A percentile compares a stretch with the other conserved stretches of the same genome.
Evolutionary conservation across 176 grass and related monocot species (phyloP).

Genomic region (Chrysopogon serrulatus): DNA sequence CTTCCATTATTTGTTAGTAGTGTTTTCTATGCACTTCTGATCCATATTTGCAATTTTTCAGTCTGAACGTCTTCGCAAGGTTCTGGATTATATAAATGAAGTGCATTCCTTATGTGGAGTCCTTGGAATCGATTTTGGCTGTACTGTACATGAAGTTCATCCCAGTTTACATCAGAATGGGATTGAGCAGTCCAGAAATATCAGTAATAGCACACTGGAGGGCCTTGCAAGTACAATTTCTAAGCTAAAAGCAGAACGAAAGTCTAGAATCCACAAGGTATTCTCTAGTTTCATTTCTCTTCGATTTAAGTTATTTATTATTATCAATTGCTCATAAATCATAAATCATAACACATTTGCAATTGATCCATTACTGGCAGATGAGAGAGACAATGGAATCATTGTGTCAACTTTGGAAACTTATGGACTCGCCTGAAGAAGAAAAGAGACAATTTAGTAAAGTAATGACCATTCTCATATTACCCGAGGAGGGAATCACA

Average conservation of each 20-base stretch:
- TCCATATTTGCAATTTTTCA: conserved; percentile 34
- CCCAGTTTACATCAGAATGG: conserved; percentile 85
- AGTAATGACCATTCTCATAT: conserved; percentile 57
- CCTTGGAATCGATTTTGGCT: conserved; percentile 73
- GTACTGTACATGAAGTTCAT: conserved; percentile 76
- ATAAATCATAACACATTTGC: conserved; percentile 17
- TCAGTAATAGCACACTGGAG: conserved; percentile 79
- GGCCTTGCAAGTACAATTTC: conserved; percentile 60
- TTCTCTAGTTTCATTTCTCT: conserved; percentile 15
- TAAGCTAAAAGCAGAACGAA: conserved; percentile 72
- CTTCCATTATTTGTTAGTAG: not conserved
- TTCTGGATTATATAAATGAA: conserved; percentile 81
- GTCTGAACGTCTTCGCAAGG: conserved; percentile 89
- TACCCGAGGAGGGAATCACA: conserved; percentile 64
- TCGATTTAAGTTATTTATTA: conserved; percentile 10
- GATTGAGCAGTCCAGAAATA: conserved; percentile 65
- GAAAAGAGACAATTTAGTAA: conserved; percentile 62
- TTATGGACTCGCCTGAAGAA: conserved; percentile 91
- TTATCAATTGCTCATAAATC: conserved; percentile 1
- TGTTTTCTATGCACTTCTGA: not conserved
- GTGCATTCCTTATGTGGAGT: conserved; percentile 85
- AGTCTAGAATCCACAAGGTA: conserved; percentile 76
- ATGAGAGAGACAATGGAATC: conserved; percentile 79
- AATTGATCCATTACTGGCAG: conserved; percentile 42
- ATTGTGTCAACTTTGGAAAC: conserved; percentile 82